These are phyloP conservation scores for Xylariales sp. DNA, from an alignment of 2,329 filamentous ascomycete genomes.

Conservation along the genomic window DNA sequence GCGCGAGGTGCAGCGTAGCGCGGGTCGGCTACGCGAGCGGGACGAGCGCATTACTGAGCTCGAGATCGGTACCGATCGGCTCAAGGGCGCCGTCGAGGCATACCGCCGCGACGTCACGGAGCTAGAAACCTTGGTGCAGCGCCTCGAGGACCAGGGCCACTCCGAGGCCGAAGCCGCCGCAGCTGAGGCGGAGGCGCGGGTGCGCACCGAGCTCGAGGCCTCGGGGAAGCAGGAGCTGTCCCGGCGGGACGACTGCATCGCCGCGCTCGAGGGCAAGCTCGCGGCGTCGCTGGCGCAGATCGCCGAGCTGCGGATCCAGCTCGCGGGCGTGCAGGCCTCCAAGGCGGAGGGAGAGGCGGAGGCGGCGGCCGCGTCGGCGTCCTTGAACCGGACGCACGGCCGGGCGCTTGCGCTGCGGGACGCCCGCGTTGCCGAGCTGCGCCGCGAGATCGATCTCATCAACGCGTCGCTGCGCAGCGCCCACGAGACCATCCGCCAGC, in stretches of 20 bases:
- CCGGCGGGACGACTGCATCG: constrained; percentile 28
- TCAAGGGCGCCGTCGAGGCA: constrained; percentile 46
- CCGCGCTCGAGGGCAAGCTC: constrained; percentile 41
- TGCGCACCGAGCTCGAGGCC: too few species aligned
- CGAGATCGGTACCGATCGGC: constrained; percentile 42
- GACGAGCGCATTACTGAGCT: constrained; percentile 40
- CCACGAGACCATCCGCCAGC: constrained; percentile 37
- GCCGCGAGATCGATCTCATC: constrained; percentile 15
- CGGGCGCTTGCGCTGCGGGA: constrained; percentile 46
- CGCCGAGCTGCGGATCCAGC: constrained; percentile 24
- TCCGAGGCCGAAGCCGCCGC: constrained; percentile 24
- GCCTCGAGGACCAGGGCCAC: constrained; percentile 38
- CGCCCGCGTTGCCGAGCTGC: constrained; percentile 41
- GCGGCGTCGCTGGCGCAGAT: constrained; percentile 35
- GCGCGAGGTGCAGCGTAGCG: constrained; percentile 31
- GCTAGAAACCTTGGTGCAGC: constrained; percentile 46
- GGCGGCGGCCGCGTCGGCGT: constrained; percentile 18
- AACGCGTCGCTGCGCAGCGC: constrained; percentile 41
- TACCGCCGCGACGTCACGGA: constrained; percentile 51
- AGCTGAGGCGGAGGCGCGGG: constrained; percentile 29
- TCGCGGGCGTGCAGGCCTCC: constrained; percentile 23
- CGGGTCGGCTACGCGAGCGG: constrained; percentile 29
- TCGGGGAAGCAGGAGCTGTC: constrained; percentile 3
- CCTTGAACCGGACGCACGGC: constrained; percentile 38
- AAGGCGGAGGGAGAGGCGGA: too few species aligned